These are phyloP conservation scores for Ceratocystis albifundus DNA, from an alignment of 2,329 filamentous ascomycete genomes.

Conservation along the genomic window DNA sequence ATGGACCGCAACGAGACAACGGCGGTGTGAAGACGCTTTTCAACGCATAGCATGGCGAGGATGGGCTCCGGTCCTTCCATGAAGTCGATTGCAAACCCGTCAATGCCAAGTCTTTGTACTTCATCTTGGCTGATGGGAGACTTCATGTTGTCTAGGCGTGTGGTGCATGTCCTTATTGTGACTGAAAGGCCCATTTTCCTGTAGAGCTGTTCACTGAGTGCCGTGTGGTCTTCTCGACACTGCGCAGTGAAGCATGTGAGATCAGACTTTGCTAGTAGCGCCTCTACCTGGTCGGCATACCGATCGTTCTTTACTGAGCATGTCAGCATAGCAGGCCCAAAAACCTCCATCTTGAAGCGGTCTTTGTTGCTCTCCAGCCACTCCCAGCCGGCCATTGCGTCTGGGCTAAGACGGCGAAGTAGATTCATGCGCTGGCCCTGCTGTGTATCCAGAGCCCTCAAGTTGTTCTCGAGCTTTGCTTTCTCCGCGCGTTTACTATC, in stretches of 20 bases:
- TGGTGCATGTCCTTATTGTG: conserved; percentile 53
- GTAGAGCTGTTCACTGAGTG: conserved; percentile 55
- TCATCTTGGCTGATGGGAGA: conserved; percentile 45
- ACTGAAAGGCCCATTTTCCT: conserved; percentile 55
- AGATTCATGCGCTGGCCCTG: conserved; percentile 61
- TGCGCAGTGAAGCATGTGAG: conserved; percentile 66
- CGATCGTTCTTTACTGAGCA: conserved; percentile 66
- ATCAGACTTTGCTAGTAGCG: conserved; percentile 40
- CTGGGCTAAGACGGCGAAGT: conserved; percentile 47
- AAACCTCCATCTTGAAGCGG: conserved; percentile 63
- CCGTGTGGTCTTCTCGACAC: conserved; percentile 60
- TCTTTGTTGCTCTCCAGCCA: conserved; percentile 67
- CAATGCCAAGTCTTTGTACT: conserved; percentile 51
- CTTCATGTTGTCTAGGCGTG: conserved; percentile 43
- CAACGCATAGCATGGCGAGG: conserved; percentile 74
- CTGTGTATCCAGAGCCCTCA: conserved; percentile 56
- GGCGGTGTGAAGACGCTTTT: conserved; percentile 55
- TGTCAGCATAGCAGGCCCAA: conserved; percentile 66
- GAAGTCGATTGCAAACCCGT: conserved; percentile 69
- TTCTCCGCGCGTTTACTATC: conserved; percentile 6
- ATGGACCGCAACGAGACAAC: conserved; percentile 55
- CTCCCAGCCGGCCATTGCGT: conserved; percentile 60
- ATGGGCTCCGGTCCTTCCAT: conserved; percentile 72
- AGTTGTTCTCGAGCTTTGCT: conserved; percentile 35
- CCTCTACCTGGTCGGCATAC: conserved; percentile 48